Evolutionary conservation across 108 stramenopile genomes (phyloP).

Genomic region (Cafeteria roenbergensis): DNA sequence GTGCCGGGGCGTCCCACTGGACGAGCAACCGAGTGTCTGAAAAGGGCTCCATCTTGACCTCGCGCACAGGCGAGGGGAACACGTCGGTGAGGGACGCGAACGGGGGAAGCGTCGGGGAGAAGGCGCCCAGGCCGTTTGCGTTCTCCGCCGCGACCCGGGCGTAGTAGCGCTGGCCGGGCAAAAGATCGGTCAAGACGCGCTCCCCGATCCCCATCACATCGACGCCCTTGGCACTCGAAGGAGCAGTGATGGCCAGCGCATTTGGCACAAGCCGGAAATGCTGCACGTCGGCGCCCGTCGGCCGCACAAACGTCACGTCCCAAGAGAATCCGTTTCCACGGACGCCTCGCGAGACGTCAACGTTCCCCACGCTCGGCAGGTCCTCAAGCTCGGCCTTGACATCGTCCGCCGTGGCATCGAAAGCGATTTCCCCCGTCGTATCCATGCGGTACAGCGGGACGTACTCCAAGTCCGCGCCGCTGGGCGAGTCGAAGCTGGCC

Average conservation of each 20-base stretch:
- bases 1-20: conserved; percentile 50
- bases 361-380: conserved; percentile 14
- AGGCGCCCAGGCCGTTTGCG: background rate
- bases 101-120: background rate
- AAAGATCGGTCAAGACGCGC: too few relatives aligned
- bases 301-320: conserved; percentile 31
- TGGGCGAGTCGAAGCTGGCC: conserved; percentile 12
- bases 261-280: too few relatives aligned
- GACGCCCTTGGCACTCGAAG: too few relatives aligned
- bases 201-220: too few relatives aligned
- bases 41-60: conserved; percentile 19
- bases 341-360: conserved; percentile 19
- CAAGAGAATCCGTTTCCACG: conserved; percentile 31
- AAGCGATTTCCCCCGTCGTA: conserved; percentile 20
- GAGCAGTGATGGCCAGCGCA: too few relatives aligned
- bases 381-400: conserved; percentile 27
- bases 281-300: too few relatives aligned
- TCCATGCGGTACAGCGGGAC: conserved; percentile 30
- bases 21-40: conserved; percentile 48
- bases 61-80: background rate
- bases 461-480: background rate
- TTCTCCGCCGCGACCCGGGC: background rate
- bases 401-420: conserved; percentile 23
- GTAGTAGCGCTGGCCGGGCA: too few relatives aligned
- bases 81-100: background rate